Evolutionary conservation across 1,284 basidiomycete species (phyloP).

Genomic region (Takashimella tepidaria): DNA sequence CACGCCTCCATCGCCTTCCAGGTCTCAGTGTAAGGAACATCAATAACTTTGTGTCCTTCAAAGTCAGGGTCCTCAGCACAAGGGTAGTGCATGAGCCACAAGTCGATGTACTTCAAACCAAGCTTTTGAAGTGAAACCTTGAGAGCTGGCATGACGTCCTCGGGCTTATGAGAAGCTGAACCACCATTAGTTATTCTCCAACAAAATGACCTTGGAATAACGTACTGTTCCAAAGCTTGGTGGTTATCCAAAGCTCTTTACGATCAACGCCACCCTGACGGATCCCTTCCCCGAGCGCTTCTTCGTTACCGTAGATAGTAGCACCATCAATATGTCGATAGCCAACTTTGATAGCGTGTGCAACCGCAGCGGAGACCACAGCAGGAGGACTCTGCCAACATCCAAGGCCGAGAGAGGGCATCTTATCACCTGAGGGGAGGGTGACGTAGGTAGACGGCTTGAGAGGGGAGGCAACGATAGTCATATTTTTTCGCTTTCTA

Average conservation of each 20-base stretch:
- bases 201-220: background rate
- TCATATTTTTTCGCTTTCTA: too few species aligned
- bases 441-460: constrained; percentile 2
- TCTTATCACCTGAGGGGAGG: constrained; percentile 10
- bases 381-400: constrained; percentile 10
- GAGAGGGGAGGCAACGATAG: background rate
- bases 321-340: constrained; percentile 71
- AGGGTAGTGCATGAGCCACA: constrained; percentile 64
- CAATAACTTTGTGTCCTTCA: constrained; percentile 12
- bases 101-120: constrained; percentile 65
- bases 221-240: constrained; percentile 49
- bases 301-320: constrained; percentile 67
- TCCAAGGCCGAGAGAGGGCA: constrained; percentile 12
- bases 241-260: constrained; percentile 75
- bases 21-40: constrained; percentile 20
- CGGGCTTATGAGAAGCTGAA: constrained; percentile 15
- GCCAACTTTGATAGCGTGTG: constrained; percentile 34
- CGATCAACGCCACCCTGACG: constrained; percentile 68
- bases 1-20: constrained; percentile 30
- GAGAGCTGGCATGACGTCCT: constrained; percentile 16
- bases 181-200: too few species aligned
- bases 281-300: constrained; percentile 63
- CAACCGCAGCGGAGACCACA: constrained; percentile 21
- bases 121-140: constrained; percentile 55
- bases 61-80: constrained; percentile 11